A percentile compares a stretch with the other conserved stretches of the same genome.
Evolutionary conservation across 179 eudicot genomes (phyloP).

Genomic region (Patellifolia procumbens): DNA sequence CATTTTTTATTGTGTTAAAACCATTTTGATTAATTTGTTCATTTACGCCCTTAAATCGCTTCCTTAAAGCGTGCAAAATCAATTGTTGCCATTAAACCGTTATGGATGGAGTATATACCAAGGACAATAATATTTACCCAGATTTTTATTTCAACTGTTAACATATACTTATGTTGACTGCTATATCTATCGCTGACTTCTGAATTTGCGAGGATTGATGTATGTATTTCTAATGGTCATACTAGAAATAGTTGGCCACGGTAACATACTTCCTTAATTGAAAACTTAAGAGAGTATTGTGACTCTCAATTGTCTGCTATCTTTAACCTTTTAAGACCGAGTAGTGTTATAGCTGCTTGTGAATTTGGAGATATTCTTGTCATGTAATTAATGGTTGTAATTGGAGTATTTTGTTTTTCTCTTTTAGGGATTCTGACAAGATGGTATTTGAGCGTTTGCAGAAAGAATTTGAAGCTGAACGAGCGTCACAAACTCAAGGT

Average conservation of each 20-base stretch:
- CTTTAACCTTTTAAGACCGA: too few species aligned
- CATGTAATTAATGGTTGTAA: conserved; percentile 6
- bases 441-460: conserved; percentile 89
- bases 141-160: background rate
- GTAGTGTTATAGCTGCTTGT: too few species aligned
- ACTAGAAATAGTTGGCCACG: background rate
- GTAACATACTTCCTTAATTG: background rate
- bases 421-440: conserved; percentile 87
- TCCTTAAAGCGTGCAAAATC: too few species aligned
- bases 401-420: conserved; percentile 13
- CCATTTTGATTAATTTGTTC: too few species aligned
- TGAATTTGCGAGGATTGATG: background rate
- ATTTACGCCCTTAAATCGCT: too few species aligned
- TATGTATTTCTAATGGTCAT: background rate
- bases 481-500: conserved; percentile 89
- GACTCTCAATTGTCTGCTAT: background rate
- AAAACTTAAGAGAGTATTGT: background rate
- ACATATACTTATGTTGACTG: background rate
- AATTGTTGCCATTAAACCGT: too few species aligned
- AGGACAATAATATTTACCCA: background rate
- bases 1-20: too few species aligned
- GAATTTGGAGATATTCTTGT: background rate
- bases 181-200: background rate
- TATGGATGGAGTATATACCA: too few species aligned
- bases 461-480: conserved; percentile 91